phyloP scores from a whole-genome alignment of 2,329 filamentous ascomycete genomes.

The Sclerotinia borealis region DNA sequence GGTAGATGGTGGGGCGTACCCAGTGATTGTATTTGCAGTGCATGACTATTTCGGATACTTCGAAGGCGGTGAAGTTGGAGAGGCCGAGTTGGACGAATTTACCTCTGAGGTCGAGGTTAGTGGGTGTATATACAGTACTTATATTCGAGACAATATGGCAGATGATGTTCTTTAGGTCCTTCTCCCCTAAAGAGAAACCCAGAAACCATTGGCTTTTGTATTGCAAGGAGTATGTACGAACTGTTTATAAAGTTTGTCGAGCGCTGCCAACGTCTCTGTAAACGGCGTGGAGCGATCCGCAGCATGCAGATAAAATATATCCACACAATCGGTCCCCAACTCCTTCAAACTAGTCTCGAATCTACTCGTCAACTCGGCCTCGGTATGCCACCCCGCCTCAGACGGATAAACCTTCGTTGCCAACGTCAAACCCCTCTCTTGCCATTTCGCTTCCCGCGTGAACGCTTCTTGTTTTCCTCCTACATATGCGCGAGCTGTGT shows the following conservation, averaged over 20 bases:
- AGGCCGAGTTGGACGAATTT: slow-evolving; percentile 78
- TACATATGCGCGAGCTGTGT: slow-evolving; percentile 74
- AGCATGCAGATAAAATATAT: slow-evolving; percentile 75
- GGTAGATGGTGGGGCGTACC: slow-evolving; percentile 66
- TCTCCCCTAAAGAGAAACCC: no score
- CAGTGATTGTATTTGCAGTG: slow-evolving; percentile 73
- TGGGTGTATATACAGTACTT: slow-evolving; percentile 34
- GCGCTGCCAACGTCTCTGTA: slow-evolving; percentile 68
- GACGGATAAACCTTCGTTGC: slow-evolving; percentile 75
- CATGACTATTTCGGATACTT: slow-evolving; percentile 79
- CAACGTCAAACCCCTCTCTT: slow-evolving; percentile 67
- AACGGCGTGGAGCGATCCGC: slow-evolving; percentile 66
- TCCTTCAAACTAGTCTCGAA: slow-evolving; percentile 65
- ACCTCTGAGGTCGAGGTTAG: slow-evolving; percentile 37
- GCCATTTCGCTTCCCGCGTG: slow-evolving; percentile 69
- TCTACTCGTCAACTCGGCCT: slow-evolving; percentile 56
- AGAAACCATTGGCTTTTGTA: no score
- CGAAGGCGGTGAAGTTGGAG: slow-evolving; percentile 80
- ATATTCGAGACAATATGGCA: no score
- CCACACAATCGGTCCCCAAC: slow-evolving; percentile 65
- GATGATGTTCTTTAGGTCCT: no score
- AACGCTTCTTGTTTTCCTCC: slow-evolving; percentile 71
- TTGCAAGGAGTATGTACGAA: no score
- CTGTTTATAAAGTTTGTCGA: slow-evolving; percentile 73
- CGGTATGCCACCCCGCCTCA: slow-evolving; percentile 53